Conservation (phyloP, 2,329 filamentous ascomycete species). For the Ophiostoma novo-ulmi region DNA sequence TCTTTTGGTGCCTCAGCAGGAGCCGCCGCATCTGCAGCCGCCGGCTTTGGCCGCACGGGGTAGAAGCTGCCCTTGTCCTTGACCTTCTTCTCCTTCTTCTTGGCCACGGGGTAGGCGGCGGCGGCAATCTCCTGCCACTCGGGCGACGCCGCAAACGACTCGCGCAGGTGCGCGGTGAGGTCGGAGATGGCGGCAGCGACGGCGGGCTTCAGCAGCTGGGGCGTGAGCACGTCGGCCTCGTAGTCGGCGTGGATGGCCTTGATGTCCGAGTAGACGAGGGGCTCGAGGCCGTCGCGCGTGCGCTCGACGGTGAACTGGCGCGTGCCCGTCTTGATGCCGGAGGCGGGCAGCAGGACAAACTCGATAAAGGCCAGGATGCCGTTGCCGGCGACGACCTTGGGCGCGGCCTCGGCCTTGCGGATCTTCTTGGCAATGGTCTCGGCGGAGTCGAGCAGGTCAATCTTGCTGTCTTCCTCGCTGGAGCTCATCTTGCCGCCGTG, state of each 20-base stretch:
- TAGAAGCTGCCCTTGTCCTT: conserved; percentile 30
- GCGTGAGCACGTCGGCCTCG: conserved; percentile 70
- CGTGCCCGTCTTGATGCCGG: conserved; percentile 53
- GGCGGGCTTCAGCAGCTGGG: conserved; percentile 82
- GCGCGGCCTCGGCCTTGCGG: conserved; percentile 74
- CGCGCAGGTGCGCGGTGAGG: conserved; percentile 72
- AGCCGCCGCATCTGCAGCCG: conserved; percentile 1
- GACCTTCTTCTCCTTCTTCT: conserved; percentile 50
- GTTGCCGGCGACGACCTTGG: conserved; percentile 74
- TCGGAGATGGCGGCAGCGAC: conserved; percentile 67
- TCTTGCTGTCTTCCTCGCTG: conserved; percentile 75
- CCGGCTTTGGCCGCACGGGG: conserved; percentile 28
- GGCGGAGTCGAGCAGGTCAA: conserved; percentile 79
- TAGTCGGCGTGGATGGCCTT: conserved; percentile 75
- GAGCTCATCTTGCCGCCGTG: conserved; percentile 81
- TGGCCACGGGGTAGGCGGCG: conserved; percentile 74
- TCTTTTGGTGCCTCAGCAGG: conserved; percentile 19
- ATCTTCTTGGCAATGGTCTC: conserved; percentile 77
- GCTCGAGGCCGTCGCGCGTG: conserved; percentile 59
- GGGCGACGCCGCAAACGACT: conserved; percentile 60
- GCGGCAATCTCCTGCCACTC: conserved; percentile 77
- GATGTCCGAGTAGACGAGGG: conserved; percentile 74
- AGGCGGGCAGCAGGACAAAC: conserved; percentile 75
- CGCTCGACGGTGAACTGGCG: conserved; percentile 64
- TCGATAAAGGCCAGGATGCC: conserved; percentile 83